These are phyloP conservation scores for Fusarium graminum DNA, from an alignment of 2,329 filamentous ascomycete species.

Conservation along the genomic window DNA sequence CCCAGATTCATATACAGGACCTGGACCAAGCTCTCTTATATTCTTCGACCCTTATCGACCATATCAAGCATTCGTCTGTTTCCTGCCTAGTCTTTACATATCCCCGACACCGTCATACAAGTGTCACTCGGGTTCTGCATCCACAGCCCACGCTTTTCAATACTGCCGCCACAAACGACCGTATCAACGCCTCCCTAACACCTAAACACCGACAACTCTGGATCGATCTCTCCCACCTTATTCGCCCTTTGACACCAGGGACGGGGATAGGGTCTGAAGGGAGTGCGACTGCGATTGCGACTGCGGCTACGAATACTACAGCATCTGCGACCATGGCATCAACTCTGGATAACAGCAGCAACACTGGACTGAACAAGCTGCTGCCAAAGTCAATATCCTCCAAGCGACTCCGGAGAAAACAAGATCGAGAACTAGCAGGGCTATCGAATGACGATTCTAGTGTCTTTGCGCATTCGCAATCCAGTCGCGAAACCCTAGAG, in stretches of 20 bases:
- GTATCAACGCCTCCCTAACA: conserved; percentile 31
- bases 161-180: conserved; percentile 15
- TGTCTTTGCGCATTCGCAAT: conserved; percentile 53
- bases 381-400: conserved; percentile 65
- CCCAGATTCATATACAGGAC: conserved; percentile 22
- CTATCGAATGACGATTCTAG: conserved; percentile 48
- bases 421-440: conserved; percentile 56
- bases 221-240: conserved; percentile 9
- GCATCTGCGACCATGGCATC: conserved; percentile 20
- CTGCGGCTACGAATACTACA: conserved; percentile 3
- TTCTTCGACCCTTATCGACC: conserved; percentile 8
- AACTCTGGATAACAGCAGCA: conserved; percentile 46
- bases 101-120: conserved; percentile 8
- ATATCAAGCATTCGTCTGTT: conserved; percentile 3
- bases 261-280: background rate
- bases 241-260: background rate
- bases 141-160: conserved; percentile 16
- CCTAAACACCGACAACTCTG: conserved; percentile 18
- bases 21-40: conserved; percentile 7
- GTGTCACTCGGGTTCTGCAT: conserved; percentile 11
- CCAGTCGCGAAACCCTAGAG: conserved; percentile 57
- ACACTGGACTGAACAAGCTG: conserved; percentile 63
- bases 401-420: conserved; percentile 64
- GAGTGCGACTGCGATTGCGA: conserved; percentile 4
- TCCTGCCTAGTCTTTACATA: background rate